Evolutionary conservation across 805 yeast genomes (phyloP), one percentile per base, ranked within the genome.

Genomic region (Wickerhamiella domercqiae): DNA sequence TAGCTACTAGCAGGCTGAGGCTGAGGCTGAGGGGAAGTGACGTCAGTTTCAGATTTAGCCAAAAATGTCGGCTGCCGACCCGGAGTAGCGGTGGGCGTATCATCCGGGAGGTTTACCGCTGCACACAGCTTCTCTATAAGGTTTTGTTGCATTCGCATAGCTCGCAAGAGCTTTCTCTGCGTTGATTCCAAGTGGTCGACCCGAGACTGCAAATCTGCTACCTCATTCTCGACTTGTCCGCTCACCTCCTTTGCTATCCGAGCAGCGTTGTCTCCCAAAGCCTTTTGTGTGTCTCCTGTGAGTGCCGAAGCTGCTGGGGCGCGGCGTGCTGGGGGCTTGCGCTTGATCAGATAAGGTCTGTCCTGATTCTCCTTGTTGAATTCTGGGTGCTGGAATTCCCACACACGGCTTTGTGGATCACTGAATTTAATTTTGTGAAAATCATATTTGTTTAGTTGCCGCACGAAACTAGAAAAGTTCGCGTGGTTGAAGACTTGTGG

Each of bases 351-450:
- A 36, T 86, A 94, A 28, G 93, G 64, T 7, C 82, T 73, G n/a
- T 73, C 78, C 38, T 71, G 67, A 52, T 82, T 82, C 56, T 80
- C 76, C 24, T 71, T 70, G 46, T 70, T 70, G 57, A 90, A 90
- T 46, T 75, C 82, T 0, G 95, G 93, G 56, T 90, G 97, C 53
- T 75, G 74, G 62, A 90, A 87, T 56, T 87, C 96, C 96, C 97
- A 87, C 16, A 49, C 40, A 11, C 48, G 40, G 34, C 48, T 42
- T 24, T 43, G 48, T 3, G 46, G 34, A 35, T 42, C 50, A 29
- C 40, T 70, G 29, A 79, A 66, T 54, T 87, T 81, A 32, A 90
- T 93, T 61, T 90, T 90, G 64, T 90, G 98, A 64, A 90, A 90
- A 59, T 87, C 98, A 54, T 90, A 90, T 59, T 90, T 90, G 66